Percentiles rank a stretch among this genome's conserved stretches.
Evolutionary conservation across 2,329 filamentous ascomycete species (phyloP).

Genomic region (Paraphoma sp.): DNA sequence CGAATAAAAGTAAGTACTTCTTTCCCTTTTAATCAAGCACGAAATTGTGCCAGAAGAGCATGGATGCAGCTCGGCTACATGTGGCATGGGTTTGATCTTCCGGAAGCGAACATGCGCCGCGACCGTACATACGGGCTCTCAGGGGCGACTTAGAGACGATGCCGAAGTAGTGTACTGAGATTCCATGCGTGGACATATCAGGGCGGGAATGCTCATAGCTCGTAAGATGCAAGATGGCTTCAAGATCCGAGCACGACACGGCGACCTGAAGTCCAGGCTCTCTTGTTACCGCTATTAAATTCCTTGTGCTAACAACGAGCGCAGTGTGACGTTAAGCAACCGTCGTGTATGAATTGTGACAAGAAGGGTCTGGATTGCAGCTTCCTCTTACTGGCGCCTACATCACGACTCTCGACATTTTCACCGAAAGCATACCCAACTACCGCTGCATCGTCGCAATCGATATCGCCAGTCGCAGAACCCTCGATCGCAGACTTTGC

Average conservation of each 20-base stretch:
- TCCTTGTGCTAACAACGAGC: slow-evolving; percentile 17
- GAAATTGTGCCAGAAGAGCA: not conserved
- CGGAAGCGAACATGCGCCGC: too few species aligned
- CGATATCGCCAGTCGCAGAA: slow-evolving; percentile 2
- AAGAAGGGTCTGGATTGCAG: slow-evolving; percentile 42
- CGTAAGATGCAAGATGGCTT: too few species aligned
- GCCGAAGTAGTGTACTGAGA: too few species aligned
- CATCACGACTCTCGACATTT: slow-evolving; percentile 32
- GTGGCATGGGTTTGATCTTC: not conserved
- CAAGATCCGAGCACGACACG: too few species aligned
- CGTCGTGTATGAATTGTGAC: slow-evolving; percentile 41
- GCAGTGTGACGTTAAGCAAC: slow-evolving; percentile 44
- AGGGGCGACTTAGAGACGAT: too few species aligned
- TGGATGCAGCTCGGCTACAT: slow-evolving; percentile 26
- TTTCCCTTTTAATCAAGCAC: not conserved
- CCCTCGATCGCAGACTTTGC: not conserved
- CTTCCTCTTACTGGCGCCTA: slow-evolving; percentile 41
- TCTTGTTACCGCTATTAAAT: not conserved
- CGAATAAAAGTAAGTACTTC: slow-evolving; percentile 40
- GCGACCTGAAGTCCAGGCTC: too few species aligned
- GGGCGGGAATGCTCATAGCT: too few species aligned
- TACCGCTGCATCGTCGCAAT: not conserved
- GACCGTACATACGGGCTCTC: too few species aligned
- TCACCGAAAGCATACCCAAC: slow-evolving; percentile 10
- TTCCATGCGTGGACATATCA: too few species aligned